phyloP scores from a whole-genome alignment of 768 basidiomycete species.

The Holtermanniella nyarrowii region DNA sequence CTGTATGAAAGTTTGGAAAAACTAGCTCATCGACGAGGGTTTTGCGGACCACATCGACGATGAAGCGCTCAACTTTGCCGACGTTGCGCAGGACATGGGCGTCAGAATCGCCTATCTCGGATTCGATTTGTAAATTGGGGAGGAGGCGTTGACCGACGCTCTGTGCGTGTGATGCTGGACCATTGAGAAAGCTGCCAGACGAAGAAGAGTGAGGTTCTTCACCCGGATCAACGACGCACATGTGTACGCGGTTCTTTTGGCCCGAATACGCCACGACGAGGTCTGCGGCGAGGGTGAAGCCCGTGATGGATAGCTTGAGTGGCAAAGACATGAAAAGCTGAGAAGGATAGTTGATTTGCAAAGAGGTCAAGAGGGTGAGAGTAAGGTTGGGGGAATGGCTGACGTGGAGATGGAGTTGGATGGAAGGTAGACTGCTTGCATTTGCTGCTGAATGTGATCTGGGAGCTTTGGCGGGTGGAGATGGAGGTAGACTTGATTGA shows the following conservation, averaged over 20 bases:
- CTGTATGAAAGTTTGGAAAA: constrained; percentile 89
- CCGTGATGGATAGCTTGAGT: constrained; percentile 83
- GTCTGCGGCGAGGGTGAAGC: constrained; percentile 75
- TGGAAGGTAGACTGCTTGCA: constrained; percentile 47
- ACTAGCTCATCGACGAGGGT: constrained; percentile 93
- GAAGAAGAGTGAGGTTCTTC: constrained; percentile 41
- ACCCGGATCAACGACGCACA: constrained; percentile 78
- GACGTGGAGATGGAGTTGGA: constrained; percentile 80
- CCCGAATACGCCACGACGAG: constrained; percentile 87
- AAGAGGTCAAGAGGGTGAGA: constrained; percentile 77
- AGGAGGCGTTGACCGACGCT: constrained; percentile 59
- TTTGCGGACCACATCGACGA: constrained; percentile 94
- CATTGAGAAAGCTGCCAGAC: neutral
- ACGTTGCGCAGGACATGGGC: constrained; percentile 77
- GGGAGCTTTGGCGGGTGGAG: constrained; percentile 2
- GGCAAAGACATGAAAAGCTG: constrained; percentile 94
- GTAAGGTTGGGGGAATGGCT: constrained; percentile 80
- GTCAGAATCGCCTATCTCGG: constrained; percentile 87
- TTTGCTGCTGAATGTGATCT: constrained; percentile 31
- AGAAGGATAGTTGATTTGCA: constrained; percentile 94
- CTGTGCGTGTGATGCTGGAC: neutral
- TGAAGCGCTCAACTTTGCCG: constrained; percentile 82
- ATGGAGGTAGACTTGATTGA: neutral
- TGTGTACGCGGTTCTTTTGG: constrained; percentile 63
- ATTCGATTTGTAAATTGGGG: constrained; percentile 82